Base-by-base conservation (phyloP, 1,284 basidiomycete genomes). In the Jaminaea rosea region DNA sequence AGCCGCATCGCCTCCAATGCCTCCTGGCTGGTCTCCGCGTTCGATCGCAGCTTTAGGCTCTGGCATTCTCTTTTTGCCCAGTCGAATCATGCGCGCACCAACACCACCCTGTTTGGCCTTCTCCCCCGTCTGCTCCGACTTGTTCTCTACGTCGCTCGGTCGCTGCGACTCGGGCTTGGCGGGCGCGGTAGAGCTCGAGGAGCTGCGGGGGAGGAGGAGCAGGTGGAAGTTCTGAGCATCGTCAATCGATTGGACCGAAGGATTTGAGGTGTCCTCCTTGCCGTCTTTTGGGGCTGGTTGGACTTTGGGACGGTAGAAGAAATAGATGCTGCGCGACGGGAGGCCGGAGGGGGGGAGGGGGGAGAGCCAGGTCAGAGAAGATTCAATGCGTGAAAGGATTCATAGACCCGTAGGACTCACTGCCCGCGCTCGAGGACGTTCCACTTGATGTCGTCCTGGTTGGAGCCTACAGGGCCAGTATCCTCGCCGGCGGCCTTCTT, bases 231-330 rank as follows among this genome's bases (percentile, higher is more conserved):
- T 63, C 28, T 58, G 56, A 4, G 61, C 58, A 26, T 58, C 58
- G 41, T 65, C 60, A 37, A 65, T 34, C 11, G 52, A 59, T 17
- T 56, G 46, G 11, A 55, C 55, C n/a, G n/a, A n/a, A n/a, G n/a
- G n/a, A n/a, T n/a, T n/a, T n/a, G n/a, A n/a, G 27, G 46, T 37
- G 24, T 37, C 50, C 8, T 32, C 48, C 15, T 36, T 44, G 15
- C 61, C 56, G 24, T 57, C 61, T n/a, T 54, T 49, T 42, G 61
- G 50, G 10, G 54, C 59, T 13, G 56, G 37, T 10, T 44, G 32
- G 2, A 65, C 63, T 47, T 63, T 65, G 37, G 63, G 63, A 15
- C 63, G 53, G 26, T 65, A 65, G 55, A 63, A 62, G 45, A 59
- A 65, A 46, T 59, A 63, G 44, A 65, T 47, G 36, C 57, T 59